phyloP scores from a whole-genome alignment of 805 yeast species.

The Barnettozyma sucrosica region DNA sequence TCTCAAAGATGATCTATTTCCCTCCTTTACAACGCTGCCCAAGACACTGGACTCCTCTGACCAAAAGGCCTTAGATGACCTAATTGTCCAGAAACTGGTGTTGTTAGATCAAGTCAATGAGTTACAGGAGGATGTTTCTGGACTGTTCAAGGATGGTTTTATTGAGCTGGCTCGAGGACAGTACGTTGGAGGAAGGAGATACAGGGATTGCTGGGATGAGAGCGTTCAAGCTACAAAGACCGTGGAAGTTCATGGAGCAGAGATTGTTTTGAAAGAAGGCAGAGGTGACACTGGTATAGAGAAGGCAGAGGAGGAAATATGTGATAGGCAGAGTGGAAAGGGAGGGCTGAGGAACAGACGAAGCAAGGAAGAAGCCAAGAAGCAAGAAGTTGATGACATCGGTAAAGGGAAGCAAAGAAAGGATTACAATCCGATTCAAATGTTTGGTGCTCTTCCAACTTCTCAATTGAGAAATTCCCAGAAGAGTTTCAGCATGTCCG shows the following conservation, averaged over 20 bases:
- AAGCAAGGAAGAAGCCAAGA: neutral
- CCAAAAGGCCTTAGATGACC: neutral
- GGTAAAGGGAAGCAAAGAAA: conserved; percentile 1
- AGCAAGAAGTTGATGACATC: neutral
- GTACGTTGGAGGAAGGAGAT: conserved; percentile 30
- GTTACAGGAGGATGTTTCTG: conserved; percentile 2
- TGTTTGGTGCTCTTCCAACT: conserved; percentile 47
- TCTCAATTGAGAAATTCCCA: conserved; percentile 35
- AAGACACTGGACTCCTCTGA: neutral
- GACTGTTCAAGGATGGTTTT: conserved; percentile 28
- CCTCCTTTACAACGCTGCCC: neutral
- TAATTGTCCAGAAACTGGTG: conserved; percentile 6
- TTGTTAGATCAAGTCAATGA: conserved; percentile 13
- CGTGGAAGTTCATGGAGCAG: conserved; percentile 2
- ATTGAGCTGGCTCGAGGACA: conserved; percentile 42
- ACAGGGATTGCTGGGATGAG: conserved; percentile 40
- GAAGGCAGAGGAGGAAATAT: neutral
- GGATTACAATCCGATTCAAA: conserved; percentile 33
- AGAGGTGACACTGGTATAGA: neutral
- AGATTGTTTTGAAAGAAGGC: neutral
- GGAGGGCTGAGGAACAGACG: conserved; percentile 9
- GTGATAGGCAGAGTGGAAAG: neutral
- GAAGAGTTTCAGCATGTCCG: conserved; percentile 29
- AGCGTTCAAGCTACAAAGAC: conserved; percentile 24
- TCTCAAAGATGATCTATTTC: conserved; percentile 15